These are phyloP conservation scores for Scheffersomyces insectosa DNA, from an alignment of 1,139 yeast species.

Conservation along the genomic window DNA sequence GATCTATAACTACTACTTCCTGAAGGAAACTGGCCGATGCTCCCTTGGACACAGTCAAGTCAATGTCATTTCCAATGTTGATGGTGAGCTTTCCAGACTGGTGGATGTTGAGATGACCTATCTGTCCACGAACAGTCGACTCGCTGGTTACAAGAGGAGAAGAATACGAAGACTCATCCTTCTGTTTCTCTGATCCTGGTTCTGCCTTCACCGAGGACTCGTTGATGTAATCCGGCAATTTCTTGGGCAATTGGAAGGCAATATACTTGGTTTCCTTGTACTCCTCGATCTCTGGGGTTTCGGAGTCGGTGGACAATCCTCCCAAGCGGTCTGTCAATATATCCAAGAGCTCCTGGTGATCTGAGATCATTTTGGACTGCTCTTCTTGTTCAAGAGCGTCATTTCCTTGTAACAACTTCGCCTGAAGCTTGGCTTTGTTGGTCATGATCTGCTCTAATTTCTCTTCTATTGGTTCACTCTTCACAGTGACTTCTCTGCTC, in stretches of 20 bases:
- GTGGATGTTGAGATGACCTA: conserved; percentile 75
- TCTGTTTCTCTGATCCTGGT: conserved; percentile 12
- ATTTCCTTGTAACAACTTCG: conserved; percentile 29
- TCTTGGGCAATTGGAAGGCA: conserved; percentile 71
- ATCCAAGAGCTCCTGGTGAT: conserved; percentile 32
- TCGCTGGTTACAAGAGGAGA: not conserved
- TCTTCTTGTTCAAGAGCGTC: conserved; percentile 36
- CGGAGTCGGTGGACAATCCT: conserved; percentile 23
- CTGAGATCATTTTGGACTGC: conserved; percentile 29
- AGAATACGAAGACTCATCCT: not conserved
- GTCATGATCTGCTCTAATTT: conserved; percentile 28
- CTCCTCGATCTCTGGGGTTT: conserved; percentile 6
- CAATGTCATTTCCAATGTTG: conserved; percentile 64
- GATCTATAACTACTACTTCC: conserved; percentile 64
- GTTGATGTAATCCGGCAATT: conserved; percentile 54
- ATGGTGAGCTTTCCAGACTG: conserved; percentile 79
- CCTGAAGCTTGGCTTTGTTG: conserved; percentile 31
- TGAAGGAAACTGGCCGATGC: conserved; percentile 72
- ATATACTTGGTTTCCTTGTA: conserved; percentile 28
- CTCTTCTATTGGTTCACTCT: conserved; percentile 32
- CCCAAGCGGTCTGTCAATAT: conserved; percentile 27
- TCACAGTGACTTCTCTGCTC: conserved; percentile 33
- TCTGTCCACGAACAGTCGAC: conserved; percentile 43
- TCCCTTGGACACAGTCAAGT: conserved; percentile 74
- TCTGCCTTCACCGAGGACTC: conserved; percentile 6